These are phyloP conservation scores for Uronychia binucleata DNA, from an alignment of 73 alveolate genomes.

Conservation along the genomic window DNA sequence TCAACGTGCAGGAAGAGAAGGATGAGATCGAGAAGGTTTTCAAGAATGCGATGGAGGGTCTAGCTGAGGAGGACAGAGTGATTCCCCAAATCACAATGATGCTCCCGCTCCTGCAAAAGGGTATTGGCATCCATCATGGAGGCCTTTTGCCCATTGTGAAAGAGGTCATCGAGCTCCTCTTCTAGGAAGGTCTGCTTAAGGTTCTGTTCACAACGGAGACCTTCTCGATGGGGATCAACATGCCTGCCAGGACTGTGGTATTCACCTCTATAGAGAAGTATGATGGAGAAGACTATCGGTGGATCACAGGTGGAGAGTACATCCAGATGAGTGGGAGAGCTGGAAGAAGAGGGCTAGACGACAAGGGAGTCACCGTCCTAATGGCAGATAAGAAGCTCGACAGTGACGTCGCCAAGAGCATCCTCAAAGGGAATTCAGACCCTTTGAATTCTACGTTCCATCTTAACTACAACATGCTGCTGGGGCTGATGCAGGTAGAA, in stretches of 20 bases:
- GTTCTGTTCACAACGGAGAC: slow-evolving; percentile 99
- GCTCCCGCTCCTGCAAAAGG: slow-evolving; percentile 92
- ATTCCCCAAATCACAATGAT: slow-evolving; percentile 90
- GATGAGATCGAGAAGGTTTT: slow-evolving; percentile 91
- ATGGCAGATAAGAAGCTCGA: slow-evolving; percentile 98
- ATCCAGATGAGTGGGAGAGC: slow-evolving; percentile 99
- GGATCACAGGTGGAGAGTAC: slow-evolving; percentile 99
- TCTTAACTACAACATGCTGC: slow-evolving; percentile 96
- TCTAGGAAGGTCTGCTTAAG: slow-evolving; percentile 96
- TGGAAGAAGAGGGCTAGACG: slow-evolving; percentile 99
- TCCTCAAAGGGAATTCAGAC: slow-evolving; percentile 97
- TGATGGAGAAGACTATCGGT: slow-evolving; percentile 98
- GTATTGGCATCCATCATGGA: slow-evolving; percentile 99
- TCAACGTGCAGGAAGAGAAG: slow-evolving; percentile 93
- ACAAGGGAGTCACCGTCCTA: slow-evolving; percentile 96
- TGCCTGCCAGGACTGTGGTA: slow-evolving; percentile 99
- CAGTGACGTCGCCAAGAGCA: slow-evolving; percentile 97
- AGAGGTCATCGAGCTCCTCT: slow-evolving; percentile 97
- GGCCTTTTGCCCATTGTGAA: slow-evolving; percentile 99
- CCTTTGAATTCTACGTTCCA: slow-evolving; percentile 97
- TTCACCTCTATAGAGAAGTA: slow-evolving; percentile 97
- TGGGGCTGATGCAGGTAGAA: slow-evolving; percentile 95
- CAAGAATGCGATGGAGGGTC: slow-evolving; percentile 95
- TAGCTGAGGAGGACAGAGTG: slow-evolving; percentile 98
- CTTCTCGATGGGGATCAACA: slow-evolving; percentile 99